Conservation (phyloP, 2,329 filamentous ascomycete genomes). For the Nannizziopsis barbatae region DNA sequence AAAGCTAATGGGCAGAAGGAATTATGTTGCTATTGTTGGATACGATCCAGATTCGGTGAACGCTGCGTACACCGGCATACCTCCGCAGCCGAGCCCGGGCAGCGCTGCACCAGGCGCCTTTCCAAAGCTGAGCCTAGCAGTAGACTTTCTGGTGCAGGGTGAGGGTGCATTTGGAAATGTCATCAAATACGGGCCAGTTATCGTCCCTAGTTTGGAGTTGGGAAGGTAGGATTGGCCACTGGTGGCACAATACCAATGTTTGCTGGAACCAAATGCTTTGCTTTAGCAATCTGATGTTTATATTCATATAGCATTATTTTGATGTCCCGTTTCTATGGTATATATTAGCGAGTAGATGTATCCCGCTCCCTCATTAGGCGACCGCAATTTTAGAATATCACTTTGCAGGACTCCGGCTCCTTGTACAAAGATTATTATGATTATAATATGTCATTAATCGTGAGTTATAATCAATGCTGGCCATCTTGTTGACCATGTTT, state of each 20-base stretch:
- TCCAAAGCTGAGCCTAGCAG: constrained; percentile 67
- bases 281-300: not conserved
- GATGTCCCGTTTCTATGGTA: not conserved
- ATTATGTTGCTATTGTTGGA: constrained; percentile 86
- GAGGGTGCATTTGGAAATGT: constrained; percentile 70
- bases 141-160: constrained; percentile 94
- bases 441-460: no score
- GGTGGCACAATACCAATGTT: not conserved
- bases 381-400: no score
- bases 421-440: no score
- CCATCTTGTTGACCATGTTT: no score
- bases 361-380: no score
- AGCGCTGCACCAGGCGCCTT: constrained; percentile 26
- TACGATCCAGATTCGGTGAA: constrained; percentile 76
- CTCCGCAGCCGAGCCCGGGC: constrained; percentile 18
- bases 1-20: constrained; percentile 83
- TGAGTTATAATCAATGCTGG: no score
- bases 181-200: constrained; percentile 93
- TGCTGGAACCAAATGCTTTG: not conserved
- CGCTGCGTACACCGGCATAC: constrained; percentile 30
- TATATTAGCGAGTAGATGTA: not conserved
- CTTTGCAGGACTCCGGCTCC: no score
- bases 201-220: constrained; percentile 76
- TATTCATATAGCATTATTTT: not conserved
- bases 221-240: constrained; percentile 42